Percentiles rank a stretch among this genome's conserved stretches.
Conservation (phyloP, 2,329 filamentous ascomycete species). For the Calycina herbarum region DNA sequence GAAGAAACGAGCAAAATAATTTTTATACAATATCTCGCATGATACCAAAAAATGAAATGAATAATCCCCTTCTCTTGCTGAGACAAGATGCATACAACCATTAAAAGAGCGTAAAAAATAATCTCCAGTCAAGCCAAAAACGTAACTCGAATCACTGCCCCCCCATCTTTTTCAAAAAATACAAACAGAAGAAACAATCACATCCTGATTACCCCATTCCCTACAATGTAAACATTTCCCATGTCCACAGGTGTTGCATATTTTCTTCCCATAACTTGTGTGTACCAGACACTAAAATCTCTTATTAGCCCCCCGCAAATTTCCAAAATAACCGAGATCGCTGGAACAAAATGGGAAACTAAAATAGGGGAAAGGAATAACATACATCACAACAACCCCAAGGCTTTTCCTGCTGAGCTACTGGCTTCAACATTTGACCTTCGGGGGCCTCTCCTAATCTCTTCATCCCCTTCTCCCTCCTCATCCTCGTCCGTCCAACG, state of each 20-base stretch:
- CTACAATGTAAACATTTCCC: neutral
- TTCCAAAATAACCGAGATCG: neutral
- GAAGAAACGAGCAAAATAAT: neutral
- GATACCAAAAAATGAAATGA: neutral
- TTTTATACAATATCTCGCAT: neutral
- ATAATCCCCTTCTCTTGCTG: neutral
- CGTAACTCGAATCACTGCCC: neutral
- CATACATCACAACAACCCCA: slow-evolving; percentile 11
- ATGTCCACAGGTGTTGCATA: slow-evolving; percentile 4
- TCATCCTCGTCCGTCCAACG: neutral
- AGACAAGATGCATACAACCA: neutral
- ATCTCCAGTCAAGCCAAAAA: no score
- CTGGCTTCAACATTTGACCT: neutral
- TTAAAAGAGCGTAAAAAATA: neutral
- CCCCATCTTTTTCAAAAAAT: neutral
- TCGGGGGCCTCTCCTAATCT: neutral
- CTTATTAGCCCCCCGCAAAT: neutral
- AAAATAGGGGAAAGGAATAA: neutral
- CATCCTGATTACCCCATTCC: neutral
- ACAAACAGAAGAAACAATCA: slow-evolving; percentile 1
- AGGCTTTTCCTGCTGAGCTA: neutral
- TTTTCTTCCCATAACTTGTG: neutral
- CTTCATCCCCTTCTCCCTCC: neutral
- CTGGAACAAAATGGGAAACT: neutral
- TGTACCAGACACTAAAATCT: slow-evolving; percentile 1